Evolutionary conservation across 441 rosid genomes (phyloP).

Genomic region (Mallotus japonicus): DNA sequence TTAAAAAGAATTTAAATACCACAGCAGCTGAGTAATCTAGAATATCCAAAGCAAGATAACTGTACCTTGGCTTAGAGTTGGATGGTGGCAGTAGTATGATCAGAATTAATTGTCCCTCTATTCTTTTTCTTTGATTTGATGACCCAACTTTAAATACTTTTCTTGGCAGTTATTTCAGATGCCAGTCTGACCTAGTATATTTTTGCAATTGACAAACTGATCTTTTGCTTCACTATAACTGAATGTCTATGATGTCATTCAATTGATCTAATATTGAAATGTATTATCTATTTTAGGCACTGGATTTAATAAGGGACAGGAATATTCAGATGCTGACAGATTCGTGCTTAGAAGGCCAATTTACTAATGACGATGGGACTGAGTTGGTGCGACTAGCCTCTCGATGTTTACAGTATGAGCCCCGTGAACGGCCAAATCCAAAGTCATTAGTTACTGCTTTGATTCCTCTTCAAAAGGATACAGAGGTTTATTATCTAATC

Average conservation of each 20-base stretch:
- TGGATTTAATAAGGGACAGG: conserved; percentile 80
- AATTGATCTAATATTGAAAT: conserved; percentile 11
- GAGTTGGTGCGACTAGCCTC: conserved; percentile 76
- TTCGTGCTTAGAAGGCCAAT: conserved; percentile 83
- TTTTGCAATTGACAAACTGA: background rate
- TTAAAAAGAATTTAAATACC: background rate
- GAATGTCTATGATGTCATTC: background rate
- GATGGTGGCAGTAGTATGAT: conserved; percentile 1
- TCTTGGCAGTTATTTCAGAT: conserved; percentile 1
- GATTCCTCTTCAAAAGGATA: conserved; percentile 73
- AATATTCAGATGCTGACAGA: conserved; percentile 79
- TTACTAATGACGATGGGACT: conserved; percentile 62
- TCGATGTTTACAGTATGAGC: conserved; percentile 76
- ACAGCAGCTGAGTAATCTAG: background rate
- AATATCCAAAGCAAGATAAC: background rate
- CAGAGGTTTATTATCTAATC: conserved; percentile 43
- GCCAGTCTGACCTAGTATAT: background rate
- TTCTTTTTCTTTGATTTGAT: conserved; percentile 4
- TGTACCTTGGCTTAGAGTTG: background rate
- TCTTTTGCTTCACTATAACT: background rate
- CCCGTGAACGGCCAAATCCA: conserved; percentile 75
- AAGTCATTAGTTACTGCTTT: conserved; percentile 62
- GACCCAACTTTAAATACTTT: background rate
- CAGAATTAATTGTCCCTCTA: background rate
- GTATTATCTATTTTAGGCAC: conserved; percentile 50